Evolutionary conservation across 768 basidiomycete species (phyloP), one percentile per base, ranked within the genome.

Genomic region (Tephrocybe sp.): DNA sequence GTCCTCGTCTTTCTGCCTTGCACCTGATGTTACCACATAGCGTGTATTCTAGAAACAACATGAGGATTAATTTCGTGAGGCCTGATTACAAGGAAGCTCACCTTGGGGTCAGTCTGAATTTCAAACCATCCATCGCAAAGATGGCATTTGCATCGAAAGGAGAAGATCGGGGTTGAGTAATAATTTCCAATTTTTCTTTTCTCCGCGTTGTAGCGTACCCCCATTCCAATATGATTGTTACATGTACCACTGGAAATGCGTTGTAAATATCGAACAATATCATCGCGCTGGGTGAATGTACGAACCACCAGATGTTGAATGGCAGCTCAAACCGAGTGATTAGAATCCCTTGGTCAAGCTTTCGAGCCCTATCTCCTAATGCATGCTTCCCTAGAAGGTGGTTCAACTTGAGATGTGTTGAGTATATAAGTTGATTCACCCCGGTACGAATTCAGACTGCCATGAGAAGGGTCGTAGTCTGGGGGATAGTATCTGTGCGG

Each of bases 121-220:
- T 97, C 95, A 56, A 98, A 98, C 94, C 94, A 96, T n/a, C 86
- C 86, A 55, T 84, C 83, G 63, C 97, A 98, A 1, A 98, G 71
- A 66, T 98, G 95, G 62, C 96, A 99, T 79, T 99, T 99, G 70
- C 97, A 98, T 38, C 94, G 80, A 67, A 99, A 99, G 5, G 87
- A 89, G 64, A 75, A 98, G 47, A 99, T 98, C 9, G 94, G 90
- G 0, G 95, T 98, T 5, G 92, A 91, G 64, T 88, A 93, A 69
- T 99, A 99, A 50, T 81, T 84, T 12, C 97, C 97, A 27, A 98
- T 81, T 68, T 96, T 98, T 74, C 89, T 89, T 82, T 99, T 99
- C 69, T 98, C 95, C 0, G 97, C 97, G 58, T 99, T 99, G 75
- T 98, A 99, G n/a, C 97, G 89, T 1, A 99, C 97, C 19, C 97